Percentiles rank a stretch among this genome's conserved stretches.
These are phyloP conservation scores for Pinus tabuliformis DNA, from an alignment of 75 land plant genomes.

Conservation along the genomic window DNA sequence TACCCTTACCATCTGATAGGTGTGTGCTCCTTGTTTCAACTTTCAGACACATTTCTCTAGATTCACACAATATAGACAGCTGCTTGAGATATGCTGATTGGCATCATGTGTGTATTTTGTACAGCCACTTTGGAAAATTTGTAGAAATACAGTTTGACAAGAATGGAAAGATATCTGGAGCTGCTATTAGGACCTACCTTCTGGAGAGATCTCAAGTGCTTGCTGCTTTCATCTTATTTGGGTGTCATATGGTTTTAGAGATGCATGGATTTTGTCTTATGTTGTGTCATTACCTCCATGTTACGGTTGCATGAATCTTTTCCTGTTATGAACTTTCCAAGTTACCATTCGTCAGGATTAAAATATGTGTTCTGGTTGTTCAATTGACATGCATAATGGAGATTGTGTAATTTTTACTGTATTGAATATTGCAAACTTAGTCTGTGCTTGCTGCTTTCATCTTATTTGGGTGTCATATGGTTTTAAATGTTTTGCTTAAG, in stretches of 20 bases:
- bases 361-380: neutral
- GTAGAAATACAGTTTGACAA: conserved; percentile 93
- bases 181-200: conserved; percentile 95
- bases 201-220: conserved; percentile 88
- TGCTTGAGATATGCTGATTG: neutral
- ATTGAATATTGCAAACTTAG: no score
- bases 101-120: neutral
- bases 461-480: no score
- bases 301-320: neutral
- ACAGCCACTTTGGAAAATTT: conserved; percentile 98
- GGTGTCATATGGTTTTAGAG: neutral
- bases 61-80: neutral
- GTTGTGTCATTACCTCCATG: neutral
- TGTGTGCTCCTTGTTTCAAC: neutral
- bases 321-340: neutral
- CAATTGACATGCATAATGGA: neutral
- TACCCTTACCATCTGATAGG: neutral
- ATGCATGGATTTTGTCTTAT: no score
- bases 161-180: conserved; percentile 94
- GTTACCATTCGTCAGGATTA: no score
- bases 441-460: no score
- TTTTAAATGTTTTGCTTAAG: neutral
- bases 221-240: neutral
- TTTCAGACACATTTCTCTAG: neutral
- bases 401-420: no score